Conservation (phyloP, 805 yeast genomes). For the Metschnikowia gelsemii region DNA sequence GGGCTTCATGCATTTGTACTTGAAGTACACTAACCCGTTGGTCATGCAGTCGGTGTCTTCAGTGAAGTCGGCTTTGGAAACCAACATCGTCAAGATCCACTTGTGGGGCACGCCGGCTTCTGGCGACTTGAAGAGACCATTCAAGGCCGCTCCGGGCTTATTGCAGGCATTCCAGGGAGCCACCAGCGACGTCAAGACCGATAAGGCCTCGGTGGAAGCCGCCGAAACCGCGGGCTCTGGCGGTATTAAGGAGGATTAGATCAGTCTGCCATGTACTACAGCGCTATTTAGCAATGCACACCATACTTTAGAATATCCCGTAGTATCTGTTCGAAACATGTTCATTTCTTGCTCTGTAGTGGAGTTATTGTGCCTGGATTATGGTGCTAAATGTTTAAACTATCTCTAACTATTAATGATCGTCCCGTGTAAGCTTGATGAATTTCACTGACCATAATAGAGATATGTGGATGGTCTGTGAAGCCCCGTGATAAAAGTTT, state of each 20-base stretch:
- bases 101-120: constrained; percentile 75
- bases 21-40: constrained; percentile 96
- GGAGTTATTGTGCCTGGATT: too few relatives aligned
- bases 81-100: constrained; percentile 89
- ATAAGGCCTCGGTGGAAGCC: constrained; percentile 79
- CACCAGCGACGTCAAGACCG: constrained; percentile 61
- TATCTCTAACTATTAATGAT: too few relatives aligned
- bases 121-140: constrained; percentile 95
- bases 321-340: too few relatives aligned
- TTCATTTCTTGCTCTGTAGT: too few relatives aligned
- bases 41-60: constrained; percentile 93
- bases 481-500: too few relatives aligned
- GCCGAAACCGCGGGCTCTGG: constrained; percentile 86
- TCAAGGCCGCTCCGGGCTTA: constrained; percentile 68
- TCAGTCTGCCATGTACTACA: constrained; percentile 1
- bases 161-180: constrained; percentile 64
- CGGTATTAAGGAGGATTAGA: constrained; percentile 83
- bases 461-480: too few relatives aligned
- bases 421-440: too few relatives aligned
- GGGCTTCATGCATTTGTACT: constrained; percentile 96
- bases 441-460: too few relatives aligned
- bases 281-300: neutral
- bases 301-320: too few relatives aligned
- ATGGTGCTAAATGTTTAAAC: too few relatives aligned
- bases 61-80: constrained; percentile 83